A percentile compares a stretch with the other conserved stretches of the same genome.
Conservation (phyloP, 768 basidiomycete species). For the Phanerochaete sordida region DNA sequence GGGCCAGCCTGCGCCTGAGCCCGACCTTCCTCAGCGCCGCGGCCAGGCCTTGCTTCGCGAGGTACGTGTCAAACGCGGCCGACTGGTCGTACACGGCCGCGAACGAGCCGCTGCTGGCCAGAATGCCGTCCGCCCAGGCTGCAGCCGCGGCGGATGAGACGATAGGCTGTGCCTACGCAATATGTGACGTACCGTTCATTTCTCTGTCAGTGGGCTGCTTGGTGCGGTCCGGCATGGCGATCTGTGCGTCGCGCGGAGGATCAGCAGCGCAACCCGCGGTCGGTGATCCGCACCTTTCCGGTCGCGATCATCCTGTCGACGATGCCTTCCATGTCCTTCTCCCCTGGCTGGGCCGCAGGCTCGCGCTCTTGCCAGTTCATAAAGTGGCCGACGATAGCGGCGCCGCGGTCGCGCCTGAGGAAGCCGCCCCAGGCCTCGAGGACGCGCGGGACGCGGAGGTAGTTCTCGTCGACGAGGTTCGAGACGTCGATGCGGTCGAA, state of each 20-base stretch:
- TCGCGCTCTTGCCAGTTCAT: conserved; percentile 42
- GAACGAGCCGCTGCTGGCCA: not conserved
- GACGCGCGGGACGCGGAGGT: conserved; percentile 34
- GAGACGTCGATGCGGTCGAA: conserved; percentile 52
- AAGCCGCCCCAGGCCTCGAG: conserved; percentile 36
- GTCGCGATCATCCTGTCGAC: conserved; percentile 15
- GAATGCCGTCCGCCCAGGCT: not conserved
- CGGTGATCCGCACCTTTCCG: conserved; percentile 7
- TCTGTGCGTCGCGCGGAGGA: too few relatives aligned
- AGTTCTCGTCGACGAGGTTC: conserved; percentile 42
- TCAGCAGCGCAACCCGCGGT: too few relatives aligned
- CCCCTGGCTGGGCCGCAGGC: conserved; percentile 1
- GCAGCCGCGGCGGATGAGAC: too few relatives aligned
- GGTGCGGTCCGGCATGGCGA: not conserved
- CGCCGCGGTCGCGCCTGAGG: conserved; percentile 26
- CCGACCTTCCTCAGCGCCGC: conserved; percentile 18
- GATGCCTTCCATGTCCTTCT: not conserved
- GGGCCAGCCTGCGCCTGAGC: conserved; percentile 21
- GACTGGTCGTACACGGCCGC: conserved; percentile 34
- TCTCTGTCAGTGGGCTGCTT: too few relatives aligned
- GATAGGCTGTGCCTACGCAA: too few relatives aligned
- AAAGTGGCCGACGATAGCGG: conserved; percentile 39
- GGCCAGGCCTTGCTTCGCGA: conserved; percentile 27
- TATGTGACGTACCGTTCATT: too few relatives aligned
- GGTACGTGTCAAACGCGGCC: conserved; percentile 31